phyloP scores from a whole-genome alignment of 768 basidiomycete genomes.

The Lactarius psammicola region DNA sequence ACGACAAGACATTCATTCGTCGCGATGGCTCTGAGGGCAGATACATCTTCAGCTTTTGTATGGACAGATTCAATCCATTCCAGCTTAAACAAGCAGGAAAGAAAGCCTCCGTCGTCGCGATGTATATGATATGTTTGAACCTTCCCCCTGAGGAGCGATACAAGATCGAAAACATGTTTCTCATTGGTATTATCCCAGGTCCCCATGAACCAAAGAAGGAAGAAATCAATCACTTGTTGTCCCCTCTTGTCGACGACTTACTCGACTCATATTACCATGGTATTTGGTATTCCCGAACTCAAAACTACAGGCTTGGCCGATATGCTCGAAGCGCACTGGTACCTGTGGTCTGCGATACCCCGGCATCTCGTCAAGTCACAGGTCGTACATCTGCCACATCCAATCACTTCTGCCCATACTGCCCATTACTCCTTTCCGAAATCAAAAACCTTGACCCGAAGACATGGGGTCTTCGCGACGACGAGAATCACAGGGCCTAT shows the following conservation, averaged over 20 bases:
- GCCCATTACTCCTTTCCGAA: no score
- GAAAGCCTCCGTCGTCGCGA: slow-evolving; percentile 30
- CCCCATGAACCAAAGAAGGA: slow-evolving; percentile 38
- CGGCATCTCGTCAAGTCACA: no score
- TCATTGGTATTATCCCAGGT: slow-evolving; percentile 44
- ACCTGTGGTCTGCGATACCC: background rate
- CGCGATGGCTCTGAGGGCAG: slow-evolving; percentile 26
- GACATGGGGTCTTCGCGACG: no score
- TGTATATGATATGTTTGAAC: slow-evolving; percentile 40
- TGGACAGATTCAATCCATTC: slow-evolving; percentile 42
- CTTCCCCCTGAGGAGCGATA: slow-evolving; percentile 38
- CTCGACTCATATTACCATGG: slow-evolving; percentile 38
- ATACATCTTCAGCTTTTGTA: slow-evolving; percentile 35
- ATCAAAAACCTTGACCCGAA: no score
- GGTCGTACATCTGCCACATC: no score
- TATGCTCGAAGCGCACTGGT: slow-evolving; percentile 3
- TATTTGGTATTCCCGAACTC: slow-evolving; percentile 33
- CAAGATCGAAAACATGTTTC: slow-evolving; percentile 42
- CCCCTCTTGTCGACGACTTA: slow-evolving; percentile 40
- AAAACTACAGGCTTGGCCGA: slow-evolving; percentile 1
- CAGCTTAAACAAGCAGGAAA: slow-evolving; percentile 35
- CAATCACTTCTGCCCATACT: no score
- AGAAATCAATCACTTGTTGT: slow-evolving; percentile 41
- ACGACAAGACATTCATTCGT: slow-evolving; percentile 8
- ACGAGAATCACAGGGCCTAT: slow-evolving; percentile 9